Base-by-base conservation (phyloP, 148 eudicot species). In the Spergularia bocconei region DNA sequence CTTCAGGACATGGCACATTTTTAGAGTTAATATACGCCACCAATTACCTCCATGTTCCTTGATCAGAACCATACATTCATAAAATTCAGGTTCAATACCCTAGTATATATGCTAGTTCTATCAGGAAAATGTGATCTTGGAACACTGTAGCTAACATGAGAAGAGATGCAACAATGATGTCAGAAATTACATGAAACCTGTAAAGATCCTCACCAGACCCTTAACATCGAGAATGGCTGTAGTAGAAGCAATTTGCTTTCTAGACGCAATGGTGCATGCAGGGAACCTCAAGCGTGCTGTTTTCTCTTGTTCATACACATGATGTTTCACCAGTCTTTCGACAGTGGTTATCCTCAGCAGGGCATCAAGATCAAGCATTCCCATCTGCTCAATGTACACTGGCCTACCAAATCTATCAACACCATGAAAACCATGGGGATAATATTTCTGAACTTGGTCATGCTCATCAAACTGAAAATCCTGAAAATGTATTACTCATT, bases 391-490 rank as follows among this genome's bases (percentile, higher is more conserved):
- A 33, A 89, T 85, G 67, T 89, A 89, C 39, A 89, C 69, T 14
- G 93, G 93, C 63, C 87, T 84, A 3, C 93, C 93, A 70, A 71
- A 41, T 75, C 83, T 85, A 73, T 89, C 90, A 21, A 89, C 90
- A 16, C 90, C 90, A 54, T 89, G 93, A 78, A 63, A 89, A 59
- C 93, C 93, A 71, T 89, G 88, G 69, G 93, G 93, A 61, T 89
- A 87, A 51, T 74, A 81, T 51, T 80, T 82, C 61, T 85, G 82
- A 20, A 89, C 88, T 39, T 87, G 79, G 63, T 53, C 63, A 17
- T 33, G 50, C 68, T 87, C 93, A 13, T 77, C 87, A 73, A 82
- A 87, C 55, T 77, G 82, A 55, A 85, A 87, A 44, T 87, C 93
- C 85, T 88, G 82, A 70, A 29, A 80, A 60, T 21, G 44, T 36